Evolutionary conservation across 192 early-diverging fungal genomes (phyloP), one percentile per base, ranked within the genome.

Genomic region (Coemansia sp.): DNA sequence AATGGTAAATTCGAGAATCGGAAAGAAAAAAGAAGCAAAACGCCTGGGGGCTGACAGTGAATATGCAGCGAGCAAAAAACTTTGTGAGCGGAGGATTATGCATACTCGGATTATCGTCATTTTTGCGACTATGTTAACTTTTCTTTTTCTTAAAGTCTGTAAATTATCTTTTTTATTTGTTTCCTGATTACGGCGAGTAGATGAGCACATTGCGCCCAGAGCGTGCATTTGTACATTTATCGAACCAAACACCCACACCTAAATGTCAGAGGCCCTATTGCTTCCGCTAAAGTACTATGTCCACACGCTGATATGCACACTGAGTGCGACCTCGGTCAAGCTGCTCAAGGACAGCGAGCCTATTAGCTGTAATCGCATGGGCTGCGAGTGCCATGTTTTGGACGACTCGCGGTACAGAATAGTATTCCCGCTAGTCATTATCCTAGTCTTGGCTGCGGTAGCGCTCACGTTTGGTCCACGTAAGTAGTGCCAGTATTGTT

Each of bases 281-380:
- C 63, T 77, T 30, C 75, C 62, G 20, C 53, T 62, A 11, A 39
- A 44, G 27, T 62, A 73, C 60, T 76, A 76, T 45, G 27, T 73
- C 8, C 79, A 82, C 44, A 82, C 79, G 49, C 67, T 82, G 16
- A 82, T 82, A 68, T 82, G 79, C 70, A 82, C 79, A 41, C 69
- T 82, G 18, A 82, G 79, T 58, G 79, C 79, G 58, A 70, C 79
- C 20, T 70, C 79, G 22, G 67, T 76, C 18, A 65, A 56, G 10
- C 37, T 43, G 2, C 70, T 75, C 16, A 70, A 67, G 35, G 62
- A 58, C 22, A 16, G 11, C 3, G 70, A 68, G 11, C 44, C 63
- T 18, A 70, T 82, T 49, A 73, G 64, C 64, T 83, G 80, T 67
- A 78, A 83, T 55, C 80, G 80, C 11, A 83, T 83, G 69, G 80